Evolutionary conservation across 78 protist genomes (phyloP).

Genomic region (slime mould (Dictyostelium discoideum)): dicty_2.7 NC_007090.3:703501-704000

Average conservation of each 20-base stretch:
- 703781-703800: neutral
- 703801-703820: constrained; percentile 43
- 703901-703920: constrained; percentile 25
- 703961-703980: constrained; percentile 32
- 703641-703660: constrained; percentile 43
- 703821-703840: constrained; percentile 31
- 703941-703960: neutral
- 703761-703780: constrained; percentile 48
- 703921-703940: constrained; percentile 23
- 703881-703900: constrained; percentile 49
- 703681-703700: constrained; percentile 71
- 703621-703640: constrained; percentile 19
- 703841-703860: constrained; percentile 62
- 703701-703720: constrained; percentile 63
- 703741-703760: constrained; percentile 70
- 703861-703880: constrained; percentile 25
- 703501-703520: constrained; percentile 72
- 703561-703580: constrained; percentile 35
- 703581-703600: constrained; percentile 62
- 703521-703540: constrained; percentile 39
- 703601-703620: constrained; percentile 44
- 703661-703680: constrained; percentile 30
- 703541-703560: constrained; percentile 39
- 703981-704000: neutral
- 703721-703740: constrained; percentile 65